phyloP scores from a whole-genome alignment of 2,329 filamentous ascomycete genomes.

The Leptographium galeiforme region DNA sequence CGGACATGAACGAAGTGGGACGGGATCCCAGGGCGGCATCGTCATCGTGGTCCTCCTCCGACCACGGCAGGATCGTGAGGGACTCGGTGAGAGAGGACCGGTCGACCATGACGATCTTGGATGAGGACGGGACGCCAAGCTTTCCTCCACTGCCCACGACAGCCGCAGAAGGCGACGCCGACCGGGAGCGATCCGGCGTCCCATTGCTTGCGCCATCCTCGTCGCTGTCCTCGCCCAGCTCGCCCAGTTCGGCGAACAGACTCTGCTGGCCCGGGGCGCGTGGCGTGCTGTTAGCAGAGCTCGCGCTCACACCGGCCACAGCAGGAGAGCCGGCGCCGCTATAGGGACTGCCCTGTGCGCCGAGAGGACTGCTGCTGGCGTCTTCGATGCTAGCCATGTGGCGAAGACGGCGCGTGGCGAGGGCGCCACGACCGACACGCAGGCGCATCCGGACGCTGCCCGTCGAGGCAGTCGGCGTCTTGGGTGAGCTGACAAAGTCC shows the following conservation, averaged over 20 bases:
- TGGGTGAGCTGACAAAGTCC: slow-evolving; percentile 42
- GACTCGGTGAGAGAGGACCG: slow-evolving; percentile 48
- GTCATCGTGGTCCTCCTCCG: not conserved
- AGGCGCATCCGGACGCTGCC: slow-evolving; percentile 47
- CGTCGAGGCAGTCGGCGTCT: slow-evolving; percentile 50
- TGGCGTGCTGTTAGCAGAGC: slow-evolving; percentile 34
- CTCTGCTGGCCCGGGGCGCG: slow-evolving; percentile 54
- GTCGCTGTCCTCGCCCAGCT: slow-evolving; percentile 56
- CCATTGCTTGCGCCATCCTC: slow-evolving; percentile 49
- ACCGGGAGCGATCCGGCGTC: slow-evolving; percentile 41
- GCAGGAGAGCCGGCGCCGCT: slow-evolving; percentile 8
- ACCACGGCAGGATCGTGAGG: slow-evolving; percentile 23
- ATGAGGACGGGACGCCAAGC: slow-evolving; percentile 33
- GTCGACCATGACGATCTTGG: slow-evolving; percentile 44
- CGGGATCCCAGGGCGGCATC: not conserved
- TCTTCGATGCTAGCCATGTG: slow-evolving; percentile 47
- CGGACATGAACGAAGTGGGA: slow-evolving; percentile 12
- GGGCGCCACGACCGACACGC: slow-evolving; percentile 50
- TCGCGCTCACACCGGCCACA: slow-evolving; percentile 23
- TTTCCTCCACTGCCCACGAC: slow-evolving; percentile 24
- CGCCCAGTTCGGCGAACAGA: slow-evolving; percentile 80
- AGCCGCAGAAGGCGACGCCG: slow-evolving; percentile 25
- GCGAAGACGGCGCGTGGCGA: slow-evolving; percentile 42
- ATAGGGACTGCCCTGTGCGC: slow-evolving; percentile 39
- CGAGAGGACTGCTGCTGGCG: slow-evolving; percentile 10